Percentiles rank a stretch among this genome's conserved stretches.
These are phyloP conservation scores for Euphorbia schlechtendalii DNA, from an alignment of 441 rosid species.

Conservation along the genomic window DNA sequence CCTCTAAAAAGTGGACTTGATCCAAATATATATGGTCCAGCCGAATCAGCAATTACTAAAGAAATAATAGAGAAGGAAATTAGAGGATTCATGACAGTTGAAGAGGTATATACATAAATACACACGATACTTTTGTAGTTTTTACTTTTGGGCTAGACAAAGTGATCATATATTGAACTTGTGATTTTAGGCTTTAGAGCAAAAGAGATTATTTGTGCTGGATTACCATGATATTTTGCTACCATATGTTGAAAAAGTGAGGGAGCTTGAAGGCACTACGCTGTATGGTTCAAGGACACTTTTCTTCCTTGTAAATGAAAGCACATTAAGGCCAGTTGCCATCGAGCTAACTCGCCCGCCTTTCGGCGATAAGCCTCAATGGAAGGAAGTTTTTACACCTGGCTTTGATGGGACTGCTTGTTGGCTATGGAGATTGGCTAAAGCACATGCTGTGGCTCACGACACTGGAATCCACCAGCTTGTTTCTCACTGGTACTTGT, in stretches of 20 bases:
- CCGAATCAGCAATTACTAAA: constrained; percentile 45
- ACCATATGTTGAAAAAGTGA: constrained; percentile 58
- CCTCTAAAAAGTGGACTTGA: constrained; percentile 64
- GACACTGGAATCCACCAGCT: constrained; percentile 74
- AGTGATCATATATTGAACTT: background rate
- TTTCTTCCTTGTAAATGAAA: constrained; percentile 45
- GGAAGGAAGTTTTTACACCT: constrained; percentile 49
- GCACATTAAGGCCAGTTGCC: constrained; percentile 46
- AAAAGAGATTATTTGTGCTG: constrained; percentile 45
- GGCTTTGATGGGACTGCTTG: constrained; percentile 27
- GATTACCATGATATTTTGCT: constrained; percentile 62
- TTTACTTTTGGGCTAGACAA: background rate
- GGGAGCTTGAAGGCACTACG: constrained; percentile 41
- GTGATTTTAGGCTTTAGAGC: constrained; percentile 43
- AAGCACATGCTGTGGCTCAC: constrained; percentile 61
- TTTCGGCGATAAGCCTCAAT: constrained; percentile 40
- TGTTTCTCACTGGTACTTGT: constrained; percentile 51
- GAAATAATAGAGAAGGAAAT: constrained; percentile 42
- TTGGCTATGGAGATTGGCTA: constrained; percentile 78
- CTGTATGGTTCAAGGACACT: constrained; percentile 61
- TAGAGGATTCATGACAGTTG: constrained; percentile 39
- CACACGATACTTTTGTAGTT: no score
- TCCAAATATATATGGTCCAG: constrained; percentile 48
- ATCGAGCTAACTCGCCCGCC: constrained; percentile 65
- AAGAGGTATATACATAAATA: constrained; percentile 29